A percentile compares a stretch with the other conserved stretches of the same genome.
These are phyloP conservation scores for Mucor velutinosus DNA, from an alignment of 371 early-diverging fungal genomes.

Conservation along the genomic window DNA sequence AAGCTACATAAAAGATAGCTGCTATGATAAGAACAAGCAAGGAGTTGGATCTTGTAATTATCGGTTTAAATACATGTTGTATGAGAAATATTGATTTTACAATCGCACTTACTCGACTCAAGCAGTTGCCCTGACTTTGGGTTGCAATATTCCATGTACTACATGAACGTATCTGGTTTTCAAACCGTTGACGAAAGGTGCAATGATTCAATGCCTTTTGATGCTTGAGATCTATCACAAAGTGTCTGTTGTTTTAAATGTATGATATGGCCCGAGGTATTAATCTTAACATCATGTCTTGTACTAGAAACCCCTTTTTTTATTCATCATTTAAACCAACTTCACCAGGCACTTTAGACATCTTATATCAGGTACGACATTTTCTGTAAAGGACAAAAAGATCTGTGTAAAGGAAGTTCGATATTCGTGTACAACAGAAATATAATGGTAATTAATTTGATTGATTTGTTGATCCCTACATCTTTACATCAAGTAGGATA, in stretches of 20 bases:
- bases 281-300: too few relatives aligned
- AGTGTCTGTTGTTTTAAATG: neutral
- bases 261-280: too few relatives aligned
- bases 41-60: too few relatives aligned
- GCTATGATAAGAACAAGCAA: too few relatives aligned
- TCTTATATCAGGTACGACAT: neutral
- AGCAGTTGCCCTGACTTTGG: neutral
- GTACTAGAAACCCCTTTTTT: too few relatives aligned
- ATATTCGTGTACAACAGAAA: neutral
- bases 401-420: neutral
- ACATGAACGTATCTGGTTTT: neutral
- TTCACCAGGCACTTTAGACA: too few relatives aligned
- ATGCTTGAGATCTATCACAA: neutral
- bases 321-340: too few relatives aligned
- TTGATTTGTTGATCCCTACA: conserved; percentile 1
- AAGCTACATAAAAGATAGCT: too few relatives aligned
- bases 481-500: neutral
- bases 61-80: too few relatives aligned
- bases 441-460: neutral
- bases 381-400: neutral
- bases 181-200: neutral
- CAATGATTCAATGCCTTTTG: neutral
- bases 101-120: neutral
- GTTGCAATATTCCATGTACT: neutral
- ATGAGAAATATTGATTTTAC: too few relatives aligned